These are phyloP conservation scores for Antitrichia curtipendula DNA, from an alignment of 225 moss, liverwort and hornwort species.

Conservation along the genomic window DNA sequence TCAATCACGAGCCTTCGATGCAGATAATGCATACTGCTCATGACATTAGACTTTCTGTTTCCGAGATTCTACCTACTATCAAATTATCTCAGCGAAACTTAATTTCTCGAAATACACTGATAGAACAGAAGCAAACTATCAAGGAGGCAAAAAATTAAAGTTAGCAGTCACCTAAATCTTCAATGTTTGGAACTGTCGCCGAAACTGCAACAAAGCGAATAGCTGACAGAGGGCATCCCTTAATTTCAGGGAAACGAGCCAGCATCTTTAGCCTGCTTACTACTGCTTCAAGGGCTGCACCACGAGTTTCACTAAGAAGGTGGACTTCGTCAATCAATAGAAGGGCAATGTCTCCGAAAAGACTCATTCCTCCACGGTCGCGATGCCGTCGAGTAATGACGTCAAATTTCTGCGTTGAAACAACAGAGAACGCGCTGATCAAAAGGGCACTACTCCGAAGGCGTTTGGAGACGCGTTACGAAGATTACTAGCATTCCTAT, in stretches of 20 bases:
- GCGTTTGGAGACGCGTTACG: neutral
- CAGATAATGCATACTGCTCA: neutral
- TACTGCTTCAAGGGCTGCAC: slow-evolving; percentile 89
- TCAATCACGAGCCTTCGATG: neutral
- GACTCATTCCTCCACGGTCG: slow-evolving; percentile 79
- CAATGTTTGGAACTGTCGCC: slow-evolving; percentile 89
- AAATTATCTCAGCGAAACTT: neutral
- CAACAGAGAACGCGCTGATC: neutral
- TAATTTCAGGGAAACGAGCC: slow-evolving; percentile 70
- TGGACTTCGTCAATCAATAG: slow-evolving; percentile 95
- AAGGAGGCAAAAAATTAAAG: neutral
- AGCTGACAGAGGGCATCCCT: slow-evolving; percentile 52
- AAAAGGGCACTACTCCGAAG: neutral
- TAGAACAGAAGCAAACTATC: neutral
- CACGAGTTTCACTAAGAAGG: slow-evolving; percentile 83
- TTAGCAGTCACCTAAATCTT: slow-evolving; percentile 65
- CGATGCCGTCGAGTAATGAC: slow-evolving; percentile 76
- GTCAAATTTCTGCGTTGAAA: slow-evolving; percentile 73
- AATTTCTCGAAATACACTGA: neutral
- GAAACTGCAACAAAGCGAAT: slow-evolving; percentile 91
- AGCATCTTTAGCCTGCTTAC: slow-evolving; percentile 99
- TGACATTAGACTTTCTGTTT: neutral
- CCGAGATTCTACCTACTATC: neutral
- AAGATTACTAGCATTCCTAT: neutral
- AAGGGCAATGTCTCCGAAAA: slow-evolving; percentile 84